These are phyloP conservation scores for Mycena haematopus DNA, from an alignment of 768 basidiomycete genomes.

Conservation along the genomic window DNA sequence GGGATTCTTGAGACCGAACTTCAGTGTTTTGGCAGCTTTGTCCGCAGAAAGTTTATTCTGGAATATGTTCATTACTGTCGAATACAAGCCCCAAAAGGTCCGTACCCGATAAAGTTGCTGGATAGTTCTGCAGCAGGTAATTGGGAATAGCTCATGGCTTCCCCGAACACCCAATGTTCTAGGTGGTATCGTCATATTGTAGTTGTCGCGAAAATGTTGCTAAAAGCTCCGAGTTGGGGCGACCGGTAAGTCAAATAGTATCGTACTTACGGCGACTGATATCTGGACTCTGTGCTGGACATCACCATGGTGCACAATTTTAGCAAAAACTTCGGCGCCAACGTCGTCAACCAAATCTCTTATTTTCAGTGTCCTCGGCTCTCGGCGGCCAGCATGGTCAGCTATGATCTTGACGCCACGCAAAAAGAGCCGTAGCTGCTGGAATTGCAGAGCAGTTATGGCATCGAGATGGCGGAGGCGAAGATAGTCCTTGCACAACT, in stretches of 20 bases:
- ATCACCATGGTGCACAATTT: constrained; percentile 28
- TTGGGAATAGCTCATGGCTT: constrained; percentile 38
- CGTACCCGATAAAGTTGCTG: constrained; percentile 35
- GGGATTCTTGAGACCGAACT: not conserved
- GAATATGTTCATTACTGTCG: not conserved
- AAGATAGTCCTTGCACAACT: constrained; percentile 33
- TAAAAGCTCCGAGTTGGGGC: constrained; percentile 14
- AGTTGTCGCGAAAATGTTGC: constrained; percentile 37
- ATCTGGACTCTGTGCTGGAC: not conserved
- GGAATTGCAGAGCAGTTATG: constrained; percentile 25
- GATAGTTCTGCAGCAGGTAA: constrained; percentile 34
- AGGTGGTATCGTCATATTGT: constrained; percentile 33
- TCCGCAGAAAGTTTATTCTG: constrained; percentile 38
- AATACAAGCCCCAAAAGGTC: not conserved
- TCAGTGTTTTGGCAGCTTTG: not conserved
- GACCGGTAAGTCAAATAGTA: not conserved
- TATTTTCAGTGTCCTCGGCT: constrained; percentile 35
- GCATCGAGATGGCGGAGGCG: constrained; percentile 26
- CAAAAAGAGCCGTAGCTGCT: constrained; percentile 36
- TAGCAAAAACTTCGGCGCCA: constrained; percentile 36
- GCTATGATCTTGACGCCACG: constrained; percentile 39
- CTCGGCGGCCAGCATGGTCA: constrained; percentile 27
- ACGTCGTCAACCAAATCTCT: constrained; percentile 38
- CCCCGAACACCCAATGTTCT: constrained; percentile 37
- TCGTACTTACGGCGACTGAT: constrained; percentile 35